Evolutionary conservation across 106 monocot genomes (phyloP), one percentile per base, ranked within the genome.

Genomic region (Acorus calamus): DNA sequence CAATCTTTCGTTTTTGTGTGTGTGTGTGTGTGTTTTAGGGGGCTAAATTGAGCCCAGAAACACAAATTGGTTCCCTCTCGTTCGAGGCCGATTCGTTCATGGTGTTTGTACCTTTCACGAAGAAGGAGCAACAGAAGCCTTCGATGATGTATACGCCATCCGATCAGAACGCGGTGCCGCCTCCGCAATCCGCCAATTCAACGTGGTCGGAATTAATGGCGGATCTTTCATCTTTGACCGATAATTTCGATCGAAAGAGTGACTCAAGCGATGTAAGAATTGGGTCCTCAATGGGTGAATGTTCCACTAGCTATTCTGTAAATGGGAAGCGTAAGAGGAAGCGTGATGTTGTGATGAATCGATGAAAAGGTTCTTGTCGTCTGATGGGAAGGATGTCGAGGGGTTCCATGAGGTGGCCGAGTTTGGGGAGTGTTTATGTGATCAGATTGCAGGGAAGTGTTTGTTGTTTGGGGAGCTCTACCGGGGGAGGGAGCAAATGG

Each of bases 81-180:
- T 64, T 84, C 0, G 49, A 60, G 11, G 4, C 55, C 6, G 82
- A 76, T 62, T 84, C 77, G 52, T 94, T 94, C 53, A 42, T 94
- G 51, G 89, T 87, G 56, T 75, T 94, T 42, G 66, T 94, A 50
- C 94, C 94, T 1, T 94, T 82, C 63, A 61, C 64, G n/a, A 94
- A 87, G 77, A 86, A 75, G 72, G 66, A 42, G 13, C 75, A 59
- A 4, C 74, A 66, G 43, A 28, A 28, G 28, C 28, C 28, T 28
- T 28, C 28, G 3, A 47, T 55, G 56, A 66, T 50, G 14, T 42
- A 13, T 56, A 50, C n/a, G 28, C 45, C 2, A 42, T 65, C 58
- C 60, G 53, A 5, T 0, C 45, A 6, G 55, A 66, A 44, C 61
- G 74, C 42, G 61, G 47, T 12, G 11, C 6, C 4, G 3, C 14